Evolutionary conservation across 768 basidiomycete species (phyloP).

Genomic region (Suillus spraguei): DNA sequence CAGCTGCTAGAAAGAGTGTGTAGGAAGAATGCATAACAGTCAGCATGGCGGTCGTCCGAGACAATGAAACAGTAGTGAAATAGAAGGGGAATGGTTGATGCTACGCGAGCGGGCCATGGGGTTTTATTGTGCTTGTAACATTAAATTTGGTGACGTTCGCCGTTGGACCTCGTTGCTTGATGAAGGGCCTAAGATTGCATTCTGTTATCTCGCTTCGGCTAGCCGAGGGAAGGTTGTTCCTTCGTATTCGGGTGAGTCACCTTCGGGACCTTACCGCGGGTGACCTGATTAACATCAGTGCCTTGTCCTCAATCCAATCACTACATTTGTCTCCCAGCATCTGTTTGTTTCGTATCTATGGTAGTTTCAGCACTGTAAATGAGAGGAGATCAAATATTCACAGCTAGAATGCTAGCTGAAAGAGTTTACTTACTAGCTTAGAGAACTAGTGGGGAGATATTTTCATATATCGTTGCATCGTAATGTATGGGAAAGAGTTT

Average conservation of each 20-base stretch:
- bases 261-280: background rate
- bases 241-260: background rate
- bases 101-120: background rate
- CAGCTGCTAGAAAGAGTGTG: conserved; percentile 30
- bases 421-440: background rate
- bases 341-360: no score
- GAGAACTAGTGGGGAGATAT: no score
- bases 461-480: no score
- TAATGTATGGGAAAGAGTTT: no score
- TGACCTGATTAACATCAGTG: background rate
- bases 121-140: background rate
- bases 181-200: background rate
- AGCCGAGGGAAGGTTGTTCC: background rate
- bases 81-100: background rate
- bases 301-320: background rate
- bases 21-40: conserved; percentile 35
- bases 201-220: background rate
- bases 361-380: background rate
- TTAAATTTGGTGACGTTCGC: background rate
- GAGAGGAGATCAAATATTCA: background rate
- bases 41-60: conserved; percentile 1
- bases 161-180: background rate
- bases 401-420: background rate
- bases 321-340: background rate
- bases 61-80: background rate